A percentile compares a stretch with the other conserved stretches of the same genome.
phyloP scores from a whole-genome alignment of 805 yeast genomes.

The Danielozyma ontarioensis region DNA sequence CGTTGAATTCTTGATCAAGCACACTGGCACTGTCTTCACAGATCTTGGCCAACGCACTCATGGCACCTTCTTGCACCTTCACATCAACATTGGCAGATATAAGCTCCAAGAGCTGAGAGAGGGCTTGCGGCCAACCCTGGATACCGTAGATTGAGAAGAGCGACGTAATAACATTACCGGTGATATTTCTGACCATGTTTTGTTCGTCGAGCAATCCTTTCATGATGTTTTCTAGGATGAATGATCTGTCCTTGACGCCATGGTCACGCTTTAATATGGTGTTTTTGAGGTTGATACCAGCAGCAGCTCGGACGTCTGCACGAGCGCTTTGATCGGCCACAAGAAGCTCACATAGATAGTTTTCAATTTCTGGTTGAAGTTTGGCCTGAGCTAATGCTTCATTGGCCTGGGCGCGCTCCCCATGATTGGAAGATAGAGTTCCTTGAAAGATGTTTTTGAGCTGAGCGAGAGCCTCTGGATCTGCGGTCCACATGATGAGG shows the following conservation, averaged over 20 bases:
- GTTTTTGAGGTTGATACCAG: conserved; percentile 84
- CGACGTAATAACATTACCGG: conserved; percentile 87
- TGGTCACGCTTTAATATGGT: conserved; percentile 44
- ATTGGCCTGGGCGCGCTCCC: conserved; percentile 61
- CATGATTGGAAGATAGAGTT: conserved; percentile 58
- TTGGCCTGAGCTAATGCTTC: conserved; percentile 68
- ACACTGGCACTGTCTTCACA: conserved; percentile 79
- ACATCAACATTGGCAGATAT: conserved; percentile 2
- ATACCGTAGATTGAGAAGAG: conserved; percentile 67
- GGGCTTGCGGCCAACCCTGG: conserved; percentile 64
- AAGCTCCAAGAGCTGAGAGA: conserved; percentile 64
- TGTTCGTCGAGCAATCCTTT: conserved; percentile 53
- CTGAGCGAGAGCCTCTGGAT: conserved; percentile 55
- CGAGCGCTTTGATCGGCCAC: conserved; percentile 44
- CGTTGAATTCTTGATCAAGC: conserved; percentile 61
- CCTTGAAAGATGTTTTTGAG: conserved; percentile 57
- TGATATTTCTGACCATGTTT: conserved; percentile 72
- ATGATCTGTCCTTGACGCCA: conserved; percentile 25
- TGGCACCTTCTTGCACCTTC: conserved; percentile 62
- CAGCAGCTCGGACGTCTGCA: conserved; percentile 73
- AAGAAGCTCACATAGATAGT: conserved; percentile 69
- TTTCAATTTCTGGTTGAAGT: conserved; percentile 69
- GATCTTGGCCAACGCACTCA: conserved; percentile 76
- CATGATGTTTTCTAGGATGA: conserved; percentile 40
- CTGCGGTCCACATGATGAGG: conserved; percentile 75